Percentiles rank a stretch among this genome's conserved stretches.
These are phyloP conservation scores for Hordeum marinum DNA, from an alignment of 176 grass and related monocot species.

Conservation along the genomic window DNA sequence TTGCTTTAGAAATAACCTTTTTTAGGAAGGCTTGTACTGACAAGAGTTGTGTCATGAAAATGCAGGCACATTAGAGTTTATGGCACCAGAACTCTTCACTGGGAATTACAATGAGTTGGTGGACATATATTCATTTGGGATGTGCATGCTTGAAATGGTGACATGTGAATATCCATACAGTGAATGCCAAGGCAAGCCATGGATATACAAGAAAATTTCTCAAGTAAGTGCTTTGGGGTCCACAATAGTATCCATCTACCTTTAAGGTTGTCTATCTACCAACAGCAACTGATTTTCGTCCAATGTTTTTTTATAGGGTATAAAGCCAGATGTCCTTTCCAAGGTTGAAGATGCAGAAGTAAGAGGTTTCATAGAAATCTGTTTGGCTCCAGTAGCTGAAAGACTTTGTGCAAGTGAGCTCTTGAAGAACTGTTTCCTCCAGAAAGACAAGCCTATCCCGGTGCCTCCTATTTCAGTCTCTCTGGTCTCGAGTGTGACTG, in stretches of 20 bases:
- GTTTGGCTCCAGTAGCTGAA: constrained; percentile 34
- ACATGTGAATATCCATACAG: constrained; percentile 58
- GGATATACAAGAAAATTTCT: constrained; percentile 53
- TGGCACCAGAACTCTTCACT: constrained; percentile 54
- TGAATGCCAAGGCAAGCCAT: constrained; percentile 38
- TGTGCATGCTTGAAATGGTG: constrained; percentile 66
- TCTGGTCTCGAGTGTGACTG: constrained; percentile 14
- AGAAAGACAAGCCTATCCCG: constrained; percentile 20
- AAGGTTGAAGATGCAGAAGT: constrained; percentile 43
- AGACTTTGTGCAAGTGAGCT: constrained; percentile 30
- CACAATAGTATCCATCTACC: not conserved
- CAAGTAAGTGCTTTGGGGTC: constrained; percentile 23
- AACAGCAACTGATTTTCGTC: not conserved
- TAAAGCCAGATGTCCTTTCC: constrained; percentile 42
- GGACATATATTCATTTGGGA: constrained; percentile 62
- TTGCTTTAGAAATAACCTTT: not conserved
- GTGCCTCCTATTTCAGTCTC: constrained; percentile 24
- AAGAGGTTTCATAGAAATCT: constrained; percentile 50
- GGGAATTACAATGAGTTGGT: constrained; percentile 50
- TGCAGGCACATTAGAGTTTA: constrained; percentile 58
- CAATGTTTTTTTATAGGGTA: constrained; percentile 28
- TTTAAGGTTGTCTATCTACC: not conserved
- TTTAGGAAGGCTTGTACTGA: too few relatives aligned
- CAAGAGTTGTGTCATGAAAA: not conserved
- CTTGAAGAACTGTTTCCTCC: constrained; percentile 41